These are phyloP conservation scores for Penicillium sp. DNA, from an alignment of 2,329 filamentous ascomycete species.

Conservation along the genomic window DNA sequence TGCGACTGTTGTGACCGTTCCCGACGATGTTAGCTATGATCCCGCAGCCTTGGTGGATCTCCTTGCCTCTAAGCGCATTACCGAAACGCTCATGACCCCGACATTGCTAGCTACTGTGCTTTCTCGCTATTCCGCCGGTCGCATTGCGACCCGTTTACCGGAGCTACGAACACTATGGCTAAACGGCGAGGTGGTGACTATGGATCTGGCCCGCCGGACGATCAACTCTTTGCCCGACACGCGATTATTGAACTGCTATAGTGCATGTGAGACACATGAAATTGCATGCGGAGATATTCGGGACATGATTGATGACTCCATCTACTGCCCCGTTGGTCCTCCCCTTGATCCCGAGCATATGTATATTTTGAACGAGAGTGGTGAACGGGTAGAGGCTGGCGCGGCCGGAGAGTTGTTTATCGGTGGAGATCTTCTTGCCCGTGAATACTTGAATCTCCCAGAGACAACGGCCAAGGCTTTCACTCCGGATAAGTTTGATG, in stretches of 20 bases:
- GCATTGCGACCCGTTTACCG: slow-evolving; percentile 64
- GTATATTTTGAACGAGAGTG: slow-evolving; percentile 71
- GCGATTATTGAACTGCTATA: slow-evolving; percentile 76
- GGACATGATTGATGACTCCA: slow-evolving; percentile 63
- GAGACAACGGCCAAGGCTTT: slow-evolving; percentile 76
- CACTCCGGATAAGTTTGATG: slow-evolving; percentile 63
- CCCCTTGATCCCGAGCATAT: slow-evolving; percentile 67
- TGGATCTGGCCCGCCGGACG: slow-evolving; percentile 70
- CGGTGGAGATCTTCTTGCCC: slow-evolving; percentile 70
- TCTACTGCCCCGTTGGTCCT: slow-evolving; percentile 72
- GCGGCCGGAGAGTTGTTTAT: slow-evolving; percentile 72
- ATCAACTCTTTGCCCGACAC: slow-evolving; percentile 67
- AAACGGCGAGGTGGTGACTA: slow-evolving; percentile 80
- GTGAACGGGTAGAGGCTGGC: slow-evolving; percentile 63
- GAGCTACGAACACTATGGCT: slow-evolving; percentile 72
- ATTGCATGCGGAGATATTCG: slow-evolving; percentile 74
- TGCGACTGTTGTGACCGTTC: slow-evolving; percentile 72
- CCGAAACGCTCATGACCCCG: slow-evolving; percentile 81
- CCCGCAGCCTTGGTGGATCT: slow-evolving; percentile 72
- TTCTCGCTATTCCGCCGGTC: slow-evolving; percentile 58
- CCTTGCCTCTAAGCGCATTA: slow-evolving; percentile 65
- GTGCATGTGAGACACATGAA: slow-evolving; percentile 79
- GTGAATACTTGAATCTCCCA: slow-evolving; percentile 76
- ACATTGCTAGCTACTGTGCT: slow-evolving; percentile 75
- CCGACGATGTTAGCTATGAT: slow-evolving; percentile 76